Percentiles rank a stretch among this genome's conserved stretches.
Evolutionary conservation across 495 filamentous ascomycete genomes (phyloP).

Genomic region (Neurospora sp.): DNA sequence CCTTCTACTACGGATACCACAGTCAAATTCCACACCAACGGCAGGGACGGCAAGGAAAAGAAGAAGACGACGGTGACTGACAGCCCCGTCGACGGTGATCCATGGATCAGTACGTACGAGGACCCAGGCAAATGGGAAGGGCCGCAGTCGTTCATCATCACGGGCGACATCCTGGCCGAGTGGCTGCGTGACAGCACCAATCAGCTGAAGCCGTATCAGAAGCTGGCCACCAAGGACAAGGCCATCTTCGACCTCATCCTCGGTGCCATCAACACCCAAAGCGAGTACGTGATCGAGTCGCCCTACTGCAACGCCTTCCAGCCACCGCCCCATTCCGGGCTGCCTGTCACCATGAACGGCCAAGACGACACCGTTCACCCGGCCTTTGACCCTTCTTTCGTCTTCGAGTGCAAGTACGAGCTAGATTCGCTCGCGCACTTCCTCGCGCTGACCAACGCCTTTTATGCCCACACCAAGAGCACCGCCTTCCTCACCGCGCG

Average conservation of each 20-base stretch:
- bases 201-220: constrained; percentile 83
- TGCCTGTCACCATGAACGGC: constrained; percentile 58
- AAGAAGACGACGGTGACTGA: constrained; percentile 6
- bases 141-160: constrained; percentile 89
- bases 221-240: constrained; percentile 68
- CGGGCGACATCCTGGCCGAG: constrained; percentile 97
- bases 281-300: constrained; percentile 84
- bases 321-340: constrained; percentile 71
- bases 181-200: constrained; percentile 98
- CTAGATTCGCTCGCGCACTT: constrained; percentile 92
- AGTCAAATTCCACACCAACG: constrained; percentile 50
- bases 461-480: constrained; percentile 68
- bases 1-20: constrained; percentile 94
- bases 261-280: constrained; percentile 94
- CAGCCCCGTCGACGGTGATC: constrained; percentile 2
- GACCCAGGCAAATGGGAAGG: constrained; percentile 65
- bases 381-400: constrained; percentile 65
- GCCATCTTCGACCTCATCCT: constrained; percentile 69
- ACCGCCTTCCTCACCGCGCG: constrained; percentile 65
- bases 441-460: constrained; percentile 75
- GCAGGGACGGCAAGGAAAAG: constrained; percentile 27
- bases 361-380: constrained; percentile 82
- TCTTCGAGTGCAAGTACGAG: constrained; percentile 99
- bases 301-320: constrained; percentile 99
- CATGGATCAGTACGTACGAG: constrained; percentile 2